phyloP scores from a whole-genome alignment of 2,329 filamentous ascomycete genomes.

The Diplodia corticola region DNA sequence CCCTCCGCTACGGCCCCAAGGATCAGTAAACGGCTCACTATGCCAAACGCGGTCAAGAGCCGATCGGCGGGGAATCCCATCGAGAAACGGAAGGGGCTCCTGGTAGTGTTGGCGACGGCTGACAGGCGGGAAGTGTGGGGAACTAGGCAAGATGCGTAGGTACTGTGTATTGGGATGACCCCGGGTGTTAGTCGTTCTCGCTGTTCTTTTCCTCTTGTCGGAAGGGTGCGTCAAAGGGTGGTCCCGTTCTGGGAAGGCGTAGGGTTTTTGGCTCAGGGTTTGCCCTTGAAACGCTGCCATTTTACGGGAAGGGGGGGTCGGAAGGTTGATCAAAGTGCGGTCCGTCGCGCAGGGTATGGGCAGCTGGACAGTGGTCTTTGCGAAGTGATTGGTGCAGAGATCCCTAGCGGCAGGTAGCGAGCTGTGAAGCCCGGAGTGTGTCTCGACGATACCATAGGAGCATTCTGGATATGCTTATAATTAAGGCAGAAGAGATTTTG shows the following conservation, averaged over 20 bases:
- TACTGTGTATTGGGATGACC: too few species aligned
- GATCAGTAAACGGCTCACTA: not conserved
- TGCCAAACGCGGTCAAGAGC: not conserved
- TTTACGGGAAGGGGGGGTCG: not conserved
- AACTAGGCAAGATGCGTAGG: too few species aligned
- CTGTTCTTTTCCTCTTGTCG: not conserved
- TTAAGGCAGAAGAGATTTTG: not conserved
- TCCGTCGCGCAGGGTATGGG: not conserved
- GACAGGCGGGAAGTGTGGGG: not conserved
- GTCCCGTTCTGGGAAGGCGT: not conserved
- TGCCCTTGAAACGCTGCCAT: not conserved
- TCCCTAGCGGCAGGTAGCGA: not conserved
- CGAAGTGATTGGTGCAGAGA: not conserved
- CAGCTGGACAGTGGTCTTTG: not conserved
- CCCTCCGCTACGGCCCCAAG: not conserved
- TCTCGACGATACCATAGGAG: conserved; percentile 3
- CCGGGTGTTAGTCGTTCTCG: not conserved
- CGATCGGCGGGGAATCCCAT: not conserved
- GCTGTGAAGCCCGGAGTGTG: not conserved
- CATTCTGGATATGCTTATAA: too few species aligned
- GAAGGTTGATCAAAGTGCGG: not conserved
- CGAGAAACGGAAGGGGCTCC: not conserved
- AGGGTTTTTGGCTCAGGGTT: not conserved
- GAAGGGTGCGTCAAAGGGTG: not conserved
- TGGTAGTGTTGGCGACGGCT: not conserved